Conservation (phyloP, 306 rosid genomes). For the Ammopiptanthus mongolicus region DNA sequence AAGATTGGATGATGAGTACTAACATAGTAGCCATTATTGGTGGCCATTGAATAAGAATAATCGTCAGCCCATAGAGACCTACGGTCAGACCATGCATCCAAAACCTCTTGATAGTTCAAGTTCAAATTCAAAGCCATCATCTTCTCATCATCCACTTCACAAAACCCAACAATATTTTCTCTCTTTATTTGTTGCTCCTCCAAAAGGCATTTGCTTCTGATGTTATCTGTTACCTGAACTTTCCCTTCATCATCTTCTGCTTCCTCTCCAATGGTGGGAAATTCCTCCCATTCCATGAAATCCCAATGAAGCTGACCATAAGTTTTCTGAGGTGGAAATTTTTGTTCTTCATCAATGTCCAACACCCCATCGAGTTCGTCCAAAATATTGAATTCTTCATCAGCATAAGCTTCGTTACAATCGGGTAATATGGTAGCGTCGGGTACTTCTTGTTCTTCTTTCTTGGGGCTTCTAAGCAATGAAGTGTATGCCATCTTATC, state of each 20-base stretch:
- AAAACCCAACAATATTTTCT: constrained; percentile 40
- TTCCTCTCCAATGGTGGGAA: constrained; percentile 14
- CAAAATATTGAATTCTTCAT: constrained; percentile 39
- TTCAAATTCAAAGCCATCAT: constrained; percentile 56
- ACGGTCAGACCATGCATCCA: constrained; percentile 85
- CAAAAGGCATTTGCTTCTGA: not conserved
- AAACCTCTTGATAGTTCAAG: constrained; percentile 72
- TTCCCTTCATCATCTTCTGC: not conserved
- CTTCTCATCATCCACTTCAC: constrained; percentile 43
- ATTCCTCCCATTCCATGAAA: constrained; percentile 56
- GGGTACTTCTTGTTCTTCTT: constrained; percentile 63
- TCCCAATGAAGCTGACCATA: constrained; percentile 48
- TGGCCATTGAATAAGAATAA: constrained; percentile 37
- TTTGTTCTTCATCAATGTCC: constrained; percentile 31
- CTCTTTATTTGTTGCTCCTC: constrained; percentile 28
- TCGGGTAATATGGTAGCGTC: constrained; percentile 21
- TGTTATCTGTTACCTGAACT: not conserved
- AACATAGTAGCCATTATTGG: constrained; percentile 45
- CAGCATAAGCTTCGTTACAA: constrained; percentile 3
- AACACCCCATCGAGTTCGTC: constrained; percentile 44
- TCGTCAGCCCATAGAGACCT: constrained; percentile 67
- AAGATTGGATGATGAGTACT: constrained; percentile 25
- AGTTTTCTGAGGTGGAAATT: not conserved
- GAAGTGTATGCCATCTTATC: constrained; percentile 38
- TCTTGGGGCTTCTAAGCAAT: constrained; percentile 46